Conservation (phyloP, 2,329 filamentous ascomycete genomes). For the Pyrenophora tritici-repentis region DNA sequence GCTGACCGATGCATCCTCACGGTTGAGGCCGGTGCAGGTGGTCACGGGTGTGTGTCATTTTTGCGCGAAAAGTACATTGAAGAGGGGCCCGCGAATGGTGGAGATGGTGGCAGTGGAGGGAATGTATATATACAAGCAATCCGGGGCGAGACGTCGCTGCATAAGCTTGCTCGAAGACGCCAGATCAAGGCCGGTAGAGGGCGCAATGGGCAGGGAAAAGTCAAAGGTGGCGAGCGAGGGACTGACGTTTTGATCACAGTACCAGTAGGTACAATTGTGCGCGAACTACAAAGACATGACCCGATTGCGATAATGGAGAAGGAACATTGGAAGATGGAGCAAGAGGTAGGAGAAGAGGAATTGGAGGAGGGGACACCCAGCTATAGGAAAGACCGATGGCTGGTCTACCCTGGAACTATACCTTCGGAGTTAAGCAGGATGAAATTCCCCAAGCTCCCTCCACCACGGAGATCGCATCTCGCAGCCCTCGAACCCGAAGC, state of each 20-base stretch:
- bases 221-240: constrained; percentile 75
- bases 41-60: constrained; percentile 93
- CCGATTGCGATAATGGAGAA: constrained; percentile 71
- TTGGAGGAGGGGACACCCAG: constrained; percentile 41
- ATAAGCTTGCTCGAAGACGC: constrained; percentile 82
- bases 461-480: constrained; percentile 61
- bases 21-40: constrained; percentile 78
- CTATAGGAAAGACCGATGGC: constrained; percentile 72
- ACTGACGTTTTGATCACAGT: constrained; percentile 88
- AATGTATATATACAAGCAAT: constrained; percentile 94
- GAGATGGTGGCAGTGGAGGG: constrained; percentile 89
- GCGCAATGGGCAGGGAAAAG: constrained; percentile 77
- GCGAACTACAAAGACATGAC: constrained; percentile 79
- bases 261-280: constrained; percentile 87
- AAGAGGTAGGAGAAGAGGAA: constrained; percentile 27
- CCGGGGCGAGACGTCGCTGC: constrained; percentile 86
- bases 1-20: constrained; percentile 82
- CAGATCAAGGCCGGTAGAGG: constrained; percentile 75
- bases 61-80: constrained; percentile 86
- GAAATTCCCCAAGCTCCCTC: constrained; percentile 62
- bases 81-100: constrained; percentile 90
- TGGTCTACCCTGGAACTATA: constrained; percentile 80
- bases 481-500: constrained; percentile 70
- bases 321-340: constrained; percentile 36
- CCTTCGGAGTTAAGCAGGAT: constrained; percentile 69